Evolutionary conservation across 352 stramenopile genomes (phyloP), one percentile per base, ranked within the genome.

Genomic region (Thraustochytrium striatum): DNA sequence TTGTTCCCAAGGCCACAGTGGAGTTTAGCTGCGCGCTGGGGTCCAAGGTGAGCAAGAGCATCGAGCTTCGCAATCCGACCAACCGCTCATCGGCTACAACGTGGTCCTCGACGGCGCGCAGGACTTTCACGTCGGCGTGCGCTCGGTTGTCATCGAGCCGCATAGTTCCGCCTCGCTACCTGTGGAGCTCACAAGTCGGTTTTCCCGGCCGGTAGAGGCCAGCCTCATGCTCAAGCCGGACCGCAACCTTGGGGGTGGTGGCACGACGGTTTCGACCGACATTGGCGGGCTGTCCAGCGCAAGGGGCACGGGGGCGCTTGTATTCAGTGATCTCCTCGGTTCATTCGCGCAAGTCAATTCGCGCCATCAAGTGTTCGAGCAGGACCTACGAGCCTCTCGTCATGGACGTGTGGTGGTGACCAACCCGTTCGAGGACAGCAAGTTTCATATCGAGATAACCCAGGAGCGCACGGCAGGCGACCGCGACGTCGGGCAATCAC

Each of bases 41-140:
- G 0, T 88, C 90, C 47, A 80, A 86, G 25, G 93, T 96, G 35
- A 87, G 90, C 16, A 97, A 98, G 58, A 94, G 82, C 5, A 97
- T 98, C 38, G 93, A 97, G 78, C 85, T 98, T 1, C 91, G 90
- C 73, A 98, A 98, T 72, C 90, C 92, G 3, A 92, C 89, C 25
- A 86, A 1, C 88, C 87, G 3, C 82, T 87, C 2, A 87, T 98
- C 41, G 85, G 83, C 2, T 98, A 98, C 69, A 86, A 92, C 2
- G 91, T 97, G 1, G 92, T 91, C 50, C 73, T 97, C 1, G 90
- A 96, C 55, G 88, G 83, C 21, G 52, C 59, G 1, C 72, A 25
- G 25, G 85, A 87, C 53, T 88, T 87, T 33, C 61, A 2, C 30
- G 58, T 83, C n/a, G 21, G 28, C 7, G 55, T 47, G 19, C 39